Percentiles rank a stretch among this genome's conserved stretches.
Evolutionary conservation across 2,329 filamentous ascomycete species (phyloP).

Genomic region (Pleoardoris graminearum): DNA sequence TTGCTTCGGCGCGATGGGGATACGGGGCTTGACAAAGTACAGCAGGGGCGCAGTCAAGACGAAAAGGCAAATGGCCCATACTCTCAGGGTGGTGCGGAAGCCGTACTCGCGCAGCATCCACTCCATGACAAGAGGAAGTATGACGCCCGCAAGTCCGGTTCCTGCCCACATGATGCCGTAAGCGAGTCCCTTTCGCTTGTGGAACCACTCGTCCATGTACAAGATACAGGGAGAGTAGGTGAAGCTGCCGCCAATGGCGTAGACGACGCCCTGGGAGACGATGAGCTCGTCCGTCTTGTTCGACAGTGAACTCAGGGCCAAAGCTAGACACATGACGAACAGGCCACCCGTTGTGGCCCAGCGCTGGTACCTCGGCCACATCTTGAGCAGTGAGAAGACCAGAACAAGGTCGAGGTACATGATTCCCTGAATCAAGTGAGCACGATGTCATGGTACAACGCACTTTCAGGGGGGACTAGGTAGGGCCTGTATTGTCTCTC

Average conservation of each 20-base stretch:
- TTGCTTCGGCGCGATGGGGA: slow-evolving; percentile 27
- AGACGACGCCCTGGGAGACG: slow-evolving; percentile 63
- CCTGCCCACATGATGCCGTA: slow-evolving; percentile 65
- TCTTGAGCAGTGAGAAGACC: slow-evolving; percentile 37
- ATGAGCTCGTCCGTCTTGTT: slow-evolving; percentile 59
- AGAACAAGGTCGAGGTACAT: slow-evolving; percentile 4
- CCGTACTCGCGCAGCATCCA: slow-evolving; percentile 45
- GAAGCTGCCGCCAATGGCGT: slow-evolving; percentile 61
- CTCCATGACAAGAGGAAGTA: slow-evolving; percentile 50
- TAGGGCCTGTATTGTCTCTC: too few relatives aligned
- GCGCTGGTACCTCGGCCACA: slow-evolving; percentile 38
- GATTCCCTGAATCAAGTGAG: slow-evolving; percentile 31
- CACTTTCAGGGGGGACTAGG: too few relatives aligned
- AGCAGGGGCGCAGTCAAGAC: slow-evolving; percentile 38
- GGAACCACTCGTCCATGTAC: slow-evolving; percentile 67
- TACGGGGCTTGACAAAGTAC: slow-evolving; percentile 38
- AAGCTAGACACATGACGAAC: slow-evolving; percentile 38
- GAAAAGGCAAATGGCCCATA: slow-evolving; percentile 43
- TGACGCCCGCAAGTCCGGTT: slow-evolving; percentile 49
- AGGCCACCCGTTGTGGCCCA: slow-evolving; percentile 40
- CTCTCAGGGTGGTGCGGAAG: slow-evolving; percentile 47
- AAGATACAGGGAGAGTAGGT: slow-evolving; percentile 60
- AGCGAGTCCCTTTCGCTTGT: slow-evolving; percentile 60
- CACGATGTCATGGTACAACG: slow-evolving; percentile 22
- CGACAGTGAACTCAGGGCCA: slow-evolving; percentile 55